Evolutionary conservation across 2,329 filamentous ascomycete species (phyloP).

Genomic region (Phialemoniopsis sp.): DNA sequence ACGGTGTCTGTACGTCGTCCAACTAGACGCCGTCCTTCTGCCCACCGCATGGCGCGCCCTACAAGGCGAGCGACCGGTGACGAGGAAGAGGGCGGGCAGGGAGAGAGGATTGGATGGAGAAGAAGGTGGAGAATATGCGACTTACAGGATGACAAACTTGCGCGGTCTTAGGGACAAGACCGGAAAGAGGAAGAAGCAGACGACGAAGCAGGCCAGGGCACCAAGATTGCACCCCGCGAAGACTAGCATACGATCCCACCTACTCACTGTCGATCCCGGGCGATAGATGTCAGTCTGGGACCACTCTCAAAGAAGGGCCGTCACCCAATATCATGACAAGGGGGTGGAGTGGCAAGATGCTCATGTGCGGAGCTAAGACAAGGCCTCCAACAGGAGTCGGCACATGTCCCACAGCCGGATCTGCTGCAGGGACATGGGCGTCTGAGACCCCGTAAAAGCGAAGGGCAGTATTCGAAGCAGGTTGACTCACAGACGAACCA

Average conservation of each 20-base stretch:
- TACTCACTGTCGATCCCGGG: conserved; percentile 65
- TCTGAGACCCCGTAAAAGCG: conserved; percentile 17
- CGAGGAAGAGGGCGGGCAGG: background rate
- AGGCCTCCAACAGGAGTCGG: conserved; percentile 27
- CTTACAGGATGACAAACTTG: conserved; percentile 97
- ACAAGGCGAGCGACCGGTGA: no score
- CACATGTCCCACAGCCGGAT: conserved; percentile 32
- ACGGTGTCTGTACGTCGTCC: background rate
- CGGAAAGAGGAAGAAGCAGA: conserved; percentile 88
- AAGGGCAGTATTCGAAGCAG: conserved; percentile 14
- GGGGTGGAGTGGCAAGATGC: conserved; percentile 10
- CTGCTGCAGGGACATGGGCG: conserved; percentile 33
- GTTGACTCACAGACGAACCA: conserved; percentile 86
- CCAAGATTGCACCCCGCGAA: conserved; percentile 90
- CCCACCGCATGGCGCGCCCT: no score
- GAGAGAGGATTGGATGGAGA: background rate
- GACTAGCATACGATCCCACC: conserved; percentile 92
- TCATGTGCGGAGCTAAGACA: conserved; percentile 37
- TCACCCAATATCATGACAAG: conserved; percentile 3
- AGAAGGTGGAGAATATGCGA: conserved; percentile 27
- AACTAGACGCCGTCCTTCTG: no score
- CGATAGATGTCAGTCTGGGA: conserved; percentile 15
- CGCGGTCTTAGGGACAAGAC: conserved; percentile 74
- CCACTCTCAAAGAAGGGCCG: background rate
- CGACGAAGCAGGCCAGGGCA: conserved; percentile 85